phyloP scores from a whole-genome alignment of 306 rosid species.

The Cucurbita pepo region DNA sequence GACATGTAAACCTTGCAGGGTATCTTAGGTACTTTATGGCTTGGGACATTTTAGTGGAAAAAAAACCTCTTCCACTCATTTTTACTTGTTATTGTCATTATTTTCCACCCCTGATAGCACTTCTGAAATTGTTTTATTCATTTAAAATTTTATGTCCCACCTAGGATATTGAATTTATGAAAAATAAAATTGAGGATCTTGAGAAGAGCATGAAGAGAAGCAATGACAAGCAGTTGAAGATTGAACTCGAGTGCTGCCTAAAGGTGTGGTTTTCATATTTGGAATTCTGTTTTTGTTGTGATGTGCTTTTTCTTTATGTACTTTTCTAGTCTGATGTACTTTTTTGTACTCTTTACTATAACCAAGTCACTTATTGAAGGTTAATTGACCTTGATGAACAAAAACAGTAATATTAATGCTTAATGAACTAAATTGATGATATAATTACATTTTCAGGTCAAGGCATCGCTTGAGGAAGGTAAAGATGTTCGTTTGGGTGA shows the following conservation, averaged over 20 bases:
- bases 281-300: background rate
- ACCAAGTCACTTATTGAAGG: background rate
- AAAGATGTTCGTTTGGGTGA: slow-evolving; percentile 93
- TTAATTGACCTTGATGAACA: background rate
- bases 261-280: slow-evolving; percentile 33
- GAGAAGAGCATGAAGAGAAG: slow-evolving; percentile 99
- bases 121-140: background rate
- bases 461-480: slow-evolving; percentile 59
- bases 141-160: background rate
- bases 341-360: background rate
- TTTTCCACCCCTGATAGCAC: background rate
- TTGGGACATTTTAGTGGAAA: background rate
- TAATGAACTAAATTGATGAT: background rate
- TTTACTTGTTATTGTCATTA: background rate
- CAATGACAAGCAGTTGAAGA: slow-evolving; percentile 88
- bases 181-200: slow-evolving; percentile 65
- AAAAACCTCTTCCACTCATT: background rate
- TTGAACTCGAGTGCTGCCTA: slow-evolving; percentile 73
- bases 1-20: background rate
- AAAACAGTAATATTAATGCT: background rate
- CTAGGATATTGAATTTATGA: slow-evolving; percentile 84
- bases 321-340: background rate
- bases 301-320: background rate
- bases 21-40: background rate
- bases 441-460: slow-evolving; percentile 42